phyloP scores from a whole-genome alignment of 805 yeast species.

The Teunomyces stri region DNA sequence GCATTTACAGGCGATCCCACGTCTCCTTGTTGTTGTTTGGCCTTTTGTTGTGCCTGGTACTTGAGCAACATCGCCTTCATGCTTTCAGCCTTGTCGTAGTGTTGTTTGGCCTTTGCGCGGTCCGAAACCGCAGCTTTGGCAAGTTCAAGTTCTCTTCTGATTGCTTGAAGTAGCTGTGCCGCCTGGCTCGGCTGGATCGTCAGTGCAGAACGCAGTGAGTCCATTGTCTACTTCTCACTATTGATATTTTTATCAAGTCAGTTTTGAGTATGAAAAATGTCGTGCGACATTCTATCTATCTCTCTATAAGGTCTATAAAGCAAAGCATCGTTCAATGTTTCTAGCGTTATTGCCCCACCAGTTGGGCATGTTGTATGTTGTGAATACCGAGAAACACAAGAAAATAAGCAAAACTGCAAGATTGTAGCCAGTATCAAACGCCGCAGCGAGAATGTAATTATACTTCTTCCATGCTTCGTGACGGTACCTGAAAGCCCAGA shows the following conservation, averaged over 20 bases:
- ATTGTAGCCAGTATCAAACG: slow-evolving; percentile 51
- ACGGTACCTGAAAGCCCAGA: slow-evolving; percentile 38
- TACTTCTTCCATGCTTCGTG: slow-evolving; percentile 41
- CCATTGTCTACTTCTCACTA: neutral
- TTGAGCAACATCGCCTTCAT: slow-evolving; percentile 24
- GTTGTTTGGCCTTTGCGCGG: slow-evolving; percentile 18
- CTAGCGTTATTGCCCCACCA: slow-evolving; percentile 51
- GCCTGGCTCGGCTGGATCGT: slow-evolving; percentile 23
- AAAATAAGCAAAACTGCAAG: slow-evolving; percentile 41
- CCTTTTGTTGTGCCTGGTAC: slow-evolving; percentile 23
- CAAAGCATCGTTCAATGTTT: slow-evolving; percentile 49
- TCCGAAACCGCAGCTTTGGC: slow-evolving; percentile 23
- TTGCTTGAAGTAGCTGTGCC: slow-evolving; percentile 21
- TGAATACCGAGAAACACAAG: slow-evolving; percentile 26
- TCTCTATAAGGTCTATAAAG: slow-evolving; percentile 11
- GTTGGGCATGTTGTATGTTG: slow-evolving; percentile 28
- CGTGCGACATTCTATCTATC: neutral
- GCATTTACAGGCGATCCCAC: neutral
- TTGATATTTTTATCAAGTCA: neutral
- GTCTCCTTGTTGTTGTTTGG: slow-evolving; percentile 6
- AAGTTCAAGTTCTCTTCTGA: slow-evolving; percentile 24
- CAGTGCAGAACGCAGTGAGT: neutral
- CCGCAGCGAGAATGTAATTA: slow-evolving; percentile 51
- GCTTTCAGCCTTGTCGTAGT: slow-evolving; percentile 23
- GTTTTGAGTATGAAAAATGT: neutral